These are phyloP conservation scores for Lyophyllum semitale DNA, from an alignment of 768 basidiomycete genomes.

Conservation along the genomic window DNA sequence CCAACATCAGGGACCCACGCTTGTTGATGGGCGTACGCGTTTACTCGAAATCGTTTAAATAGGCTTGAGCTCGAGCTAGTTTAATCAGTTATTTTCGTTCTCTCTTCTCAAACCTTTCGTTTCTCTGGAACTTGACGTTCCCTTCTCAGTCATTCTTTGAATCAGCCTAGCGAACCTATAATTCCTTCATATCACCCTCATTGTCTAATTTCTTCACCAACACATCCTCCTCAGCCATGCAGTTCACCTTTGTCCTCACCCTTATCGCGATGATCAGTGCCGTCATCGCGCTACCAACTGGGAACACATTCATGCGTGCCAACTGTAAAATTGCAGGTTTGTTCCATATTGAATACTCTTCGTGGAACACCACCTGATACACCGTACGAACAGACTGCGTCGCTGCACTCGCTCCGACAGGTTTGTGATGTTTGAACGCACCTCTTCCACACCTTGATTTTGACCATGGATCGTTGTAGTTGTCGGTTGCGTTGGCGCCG, in stretches of 20 bases:
- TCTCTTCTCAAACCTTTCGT: neutral
- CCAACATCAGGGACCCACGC: too few species aligned
- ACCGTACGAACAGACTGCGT: constrained; percentile 7
- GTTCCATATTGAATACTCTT: neutral
- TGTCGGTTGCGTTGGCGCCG: constrained; percentile 13
- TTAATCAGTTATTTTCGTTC: neutral
- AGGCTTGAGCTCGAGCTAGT: too few species aligned
- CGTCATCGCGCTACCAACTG: constrained; percentile 11
- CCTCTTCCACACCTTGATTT: neutral
- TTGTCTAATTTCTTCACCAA: neutral
- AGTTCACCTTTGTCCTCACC: constrained; percentile 10
- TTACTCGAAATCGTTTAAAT: too few species aligned
- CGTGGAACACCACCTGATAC: neutral
- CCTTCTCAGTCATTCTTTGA: constrained; percentile 6
- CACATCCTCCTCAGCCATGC: constrained; percentile 6
- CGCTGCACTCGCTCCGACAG: constrained; percentile 14
- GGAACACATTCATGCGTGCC: constrained; percentile 13
- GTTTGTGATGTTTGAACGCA: neutral
- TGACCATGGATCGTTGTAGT: neutral
- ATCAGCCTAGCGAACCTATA: neutral
- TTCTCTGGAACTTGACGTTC: constrained; percentile 18
- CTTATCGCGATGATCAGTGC: constrained; percentile 6
- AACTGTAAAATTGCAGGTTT: constrained; percentile 11
- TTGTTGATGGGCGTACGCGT: too few species aligned
- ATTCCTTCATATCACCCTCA: too few species aligned